Conservation (phyloP, 75 land plant genomes). For the Selaginella tamariscina region DNA sequence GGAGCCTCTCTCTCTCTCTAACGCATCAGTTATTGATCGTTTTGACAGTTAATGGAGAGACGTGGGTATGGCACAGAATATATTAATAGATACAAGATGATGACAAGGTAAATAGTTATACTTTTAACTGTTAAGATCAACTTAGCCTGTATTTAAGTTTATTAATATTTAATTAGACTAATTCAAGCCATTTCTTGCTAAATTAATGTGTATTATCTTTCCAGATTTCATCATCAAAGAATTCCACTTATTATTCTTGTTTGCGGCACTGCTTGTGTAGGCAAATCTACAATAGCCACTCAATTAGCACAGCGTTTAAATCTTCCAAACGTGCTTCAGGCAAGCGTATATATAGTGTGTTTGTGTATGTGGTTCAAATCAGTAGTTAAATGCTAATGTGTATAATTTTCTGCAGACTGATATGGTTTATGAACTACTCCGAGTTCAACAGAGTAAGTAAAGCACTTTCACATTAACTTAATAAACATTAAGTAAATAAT, state of each 20-base stretch:
- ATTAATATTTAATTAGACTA: background rate
- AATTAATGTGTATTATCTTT: constrained; percentile 6
- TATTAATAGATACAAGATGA: constrained; percentile 89
- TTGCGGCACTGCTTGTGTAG: constrained; percentile 93
- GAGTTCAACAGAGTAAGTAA: constrained; percentile 81
- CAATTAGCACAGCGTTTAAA: constrained; percentile 91
- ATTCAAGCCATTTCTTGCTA: background rate
- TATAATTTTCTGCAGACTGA: constrained; percentile 52
- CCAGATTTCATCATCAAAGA: constrained; percentile 93
- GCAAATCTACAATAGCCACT: constrained; percentile 90
- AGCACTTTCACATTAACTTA: background rate
- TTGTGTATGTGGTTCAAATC: background rate
- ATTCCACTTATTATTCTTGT: constrained; percentile 90
- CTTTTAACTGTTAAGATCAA: background rate
- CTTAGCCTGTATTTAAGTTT: constrained; percentile 10
- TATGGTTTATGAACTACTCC: constrained; percentile 95
- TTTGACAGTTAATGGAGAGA: constrained; percentile 78
- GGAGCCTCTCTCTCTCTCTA: too few species aligned
- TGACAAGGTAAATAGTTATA: constrained; percentile 58
- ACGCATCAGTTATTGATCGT: too few species aligned
- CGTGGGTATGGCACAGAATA: constrained; percentile 93
- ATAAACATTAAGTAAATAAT: background rate
- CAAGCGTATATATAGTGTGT: constrained; percentile 14
- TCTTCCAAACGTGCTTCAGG: constrained; percentile 90
- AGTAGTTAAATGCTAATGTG: background rate